Evolutionary conservation across 2,329 filamentous ascomycete genomes (phyloP).

Genomic region (Penicillium olsonii): DNA sequence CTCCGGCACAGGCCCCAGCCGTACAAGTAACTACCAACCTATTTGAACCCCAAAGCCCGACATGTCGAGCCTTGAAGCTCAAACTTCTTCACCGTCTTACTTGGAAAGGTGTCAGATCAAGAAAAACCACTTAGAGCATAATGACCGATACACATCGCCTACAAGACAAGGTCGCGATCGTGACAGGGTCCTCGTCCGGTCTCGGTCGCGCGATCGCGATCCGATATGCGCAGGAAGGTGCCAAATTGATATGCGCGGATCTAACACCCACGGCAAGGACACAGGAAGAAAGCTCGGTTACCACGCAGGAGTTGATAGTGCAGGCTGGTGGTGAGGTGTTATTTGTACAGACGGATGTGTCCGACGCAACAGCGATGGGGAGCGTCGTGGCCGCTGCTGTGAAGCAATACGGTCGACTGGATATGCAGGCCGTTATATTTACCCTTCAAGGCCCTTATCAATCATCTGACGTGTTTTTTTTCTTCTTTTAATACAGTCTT

Average conservation of each 20-base stretch:
- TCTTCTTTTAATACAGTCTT: too few species aligned
- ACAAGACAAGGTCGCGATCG: constrained; percentile 40
- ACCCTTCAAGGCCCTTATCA: too few species aligned
- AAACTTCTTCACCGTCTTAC: too few species aligned
- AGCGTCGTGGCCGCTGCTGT: constrained; percentile 39
- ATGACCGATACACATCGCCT: too few species aligned
- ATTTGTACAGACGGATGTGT: constrained; percentile 50
- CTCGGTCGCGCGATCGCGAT: constrained; percentile 51
- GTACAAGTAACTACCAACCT: too few species aligned
- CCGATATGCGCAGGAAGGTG: constrained; percentile 44
- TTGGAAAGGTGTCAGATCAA: too few species aligned
- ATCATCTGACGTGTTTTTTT: too few species aligned
- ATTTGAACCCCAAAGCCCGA: too few species aligned
- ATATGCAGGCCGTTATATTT: constrained; percentile 51
- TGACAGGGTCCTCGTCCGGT: constrained; percentile 52
- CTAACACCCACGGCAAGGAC: constrained; percentile 25
- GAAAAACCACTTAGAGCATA: too few species aligned
- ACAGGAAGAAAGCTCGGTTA: constrained; percentile 21
- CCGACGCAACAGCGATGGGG: constrained; percentile 38
- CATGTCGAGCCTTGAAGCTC: too few species aligned
- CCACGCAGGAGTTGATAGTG: constrained; percentile 44
- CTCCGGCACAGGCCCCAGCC: too few species aligned
- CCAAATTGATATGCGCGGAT: constrained; percentile 47
- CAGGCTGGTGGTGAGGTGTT: constrained; percentile 35
- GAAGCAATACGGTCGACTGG: constrained; percentile 41